These are phyloP conservation scores for Cladosporium sp. DNA, from an alignment of 2,329 filamentous ascomycete genomes.

Conservation along the genomic window DNA sequence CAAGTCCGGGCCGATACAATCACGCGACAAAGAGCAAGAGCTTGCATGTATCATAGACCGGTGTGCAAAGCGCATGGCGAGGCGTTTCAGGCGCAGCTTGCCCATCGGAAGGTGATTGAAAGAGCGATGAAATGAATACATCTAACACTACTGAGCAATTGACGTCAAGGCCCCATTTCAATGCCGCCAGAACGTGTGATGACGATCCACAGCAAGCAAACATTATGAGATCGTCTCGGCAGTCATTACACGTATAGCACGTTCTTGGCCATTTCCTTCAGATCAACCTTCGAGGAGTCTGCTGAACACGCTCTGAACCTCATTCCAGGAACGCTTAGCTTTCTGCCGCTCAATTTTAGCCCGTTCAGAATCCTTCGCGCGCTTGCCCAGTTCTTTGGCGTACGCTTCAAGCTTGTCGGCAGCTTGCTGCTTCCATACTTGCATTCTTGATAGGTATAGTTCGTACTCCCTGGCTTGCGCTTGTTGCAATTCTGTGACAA, in stretches of 20 bases:
- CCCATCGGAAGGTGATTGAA: background rate
- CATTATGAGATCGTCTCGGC: background rate
- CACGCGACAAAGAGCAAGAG: background rate
- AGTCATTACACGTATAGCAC: background rate
- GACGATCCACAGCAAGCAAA: no score
- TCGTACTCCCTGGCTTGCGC: constrained; percentile 35
- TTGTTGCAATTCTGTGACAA: constrained; percentile 38
- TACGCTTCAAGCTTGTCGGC: constrained; percentile 7
- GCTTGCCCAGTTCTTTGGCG: constrained; percentile 15
- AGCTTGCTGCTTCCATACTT: constrained; percentile 12
- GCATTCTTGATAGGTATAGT: constrained; percentile 7
- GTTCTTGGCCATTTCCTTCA: background rate
- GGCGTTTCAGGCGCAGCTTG: background rate
- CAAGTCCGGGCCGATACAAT: background rate
- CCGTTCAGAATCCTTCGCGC: constrained; percentile 11
- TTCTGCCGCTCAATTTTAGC: constrained; percentile 10
- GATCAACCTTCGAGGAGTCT: background rate
- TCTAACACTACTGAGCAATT: background rate
- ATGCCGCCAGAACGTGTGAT: no score
- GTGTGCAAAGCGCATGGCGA: background rate
- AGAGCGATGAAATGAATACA: background rate
- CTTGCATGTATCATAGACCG: constrained; percentile 3
- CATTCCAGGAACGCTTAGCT: background rate
- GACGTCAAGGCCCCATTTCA: no score
- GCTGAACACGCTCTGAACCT: background rate